phyloP scores from a whole-genome alignment of 1,284 basidiomycete genomes.

The Cryptococcus deneoformans region DNA sequence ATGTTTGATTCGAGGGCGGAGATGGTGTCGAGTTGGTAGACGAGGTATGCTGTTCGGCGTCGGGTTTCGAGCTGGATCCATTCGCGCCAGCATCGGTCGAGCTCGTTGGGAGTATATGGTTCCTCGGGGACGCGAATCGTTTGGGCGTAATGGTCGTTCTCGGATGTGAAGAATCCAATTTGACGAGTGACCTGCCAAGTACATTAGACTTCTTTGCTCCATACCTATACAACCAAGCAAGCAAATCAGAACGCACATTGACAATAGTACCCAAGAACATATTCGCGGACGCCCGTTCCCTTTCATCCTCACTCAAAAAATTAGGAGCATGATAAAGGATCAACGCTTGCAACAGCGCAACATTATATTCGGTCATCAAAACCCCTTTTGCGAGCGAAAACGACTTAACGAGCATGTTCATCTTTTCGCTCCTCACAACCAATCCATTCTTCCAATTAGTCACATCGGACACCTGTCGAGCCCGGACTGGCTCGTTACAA shows the following conservation, averaged over 20 bases:
- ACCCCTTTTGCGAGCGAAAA: conserved; percentile 11
- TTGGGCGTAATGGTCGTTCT: conserved; percentile 38
- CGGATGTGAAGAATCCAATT: conserved; percentile 47
- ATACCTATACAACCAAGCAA: conserved; percentile 15
- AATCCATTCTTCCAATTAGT: conserved; percentile 37
- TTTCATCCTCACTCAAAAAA: conserved; percentile 24
- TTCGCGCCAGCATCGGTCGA: conserved; percentile 47
- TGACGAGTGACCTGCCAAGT: conserved; percentile 46
- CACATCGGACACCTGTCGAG: conserved; percentile 17
- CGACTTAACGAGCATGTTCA: conserved; percentile 50
- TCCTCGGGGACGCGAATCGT: conserved; percentile 26
- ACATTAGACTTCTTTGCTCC: conserved; percentile 1
- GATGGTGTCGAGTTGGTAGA: conserved; percentile 52
- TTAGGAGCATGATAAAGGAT: conserved; percentile 46
- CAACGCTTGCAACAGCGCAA: conserved; percentile 49
- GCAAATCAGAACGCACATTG: conserved; percentile 27
- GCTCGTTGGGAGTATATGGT: conserved; percentile 35
- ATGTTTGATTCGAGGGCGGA: conserved; percentile 50
- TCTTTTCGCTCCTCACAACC: conserved; percentile 49
- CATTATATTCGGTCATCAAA: conserved; percentile 50
- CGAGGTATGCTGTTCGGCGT: conserved; percentile 48
- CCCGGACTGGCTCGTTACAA: not conserved
- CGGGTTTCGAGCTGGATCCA: conserved; percentile 51
- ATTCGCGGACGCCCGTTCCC: conserved; percentile 45
- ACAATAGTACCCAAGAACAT: conserved; percentile 49